phyloP scores from a whole-genome alignment of 176 grass and related monocot species.

The bread wheat (Triticum aestivum) region DNA sequence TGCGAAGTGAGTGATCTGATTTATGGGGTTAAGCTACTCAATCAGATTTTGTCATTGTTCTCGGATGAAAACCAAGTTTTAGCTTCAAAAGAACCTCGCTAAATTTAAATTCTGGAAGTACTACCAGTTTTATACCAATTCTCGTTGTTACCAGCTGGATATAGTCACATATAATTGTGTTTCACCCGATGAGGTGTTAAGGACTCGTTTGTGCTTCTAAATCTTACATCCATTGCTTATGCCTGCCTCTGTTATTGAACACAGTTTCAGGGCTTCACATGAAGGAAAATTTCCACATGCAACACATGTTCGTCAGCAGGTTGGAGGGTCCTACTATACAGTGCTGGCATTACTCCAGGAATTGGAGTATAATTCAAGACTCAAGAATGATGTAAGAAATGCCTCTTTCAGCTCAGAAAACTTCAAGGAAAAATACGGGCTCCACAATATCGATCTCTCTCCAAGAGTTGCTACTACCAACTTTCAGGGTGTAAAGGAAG shows the following conservation, averaged over 20 bases:
- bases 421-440: background rate
- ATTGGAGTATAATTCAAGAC: constrained; percentile 17
- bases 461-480: background rate
- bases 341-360: background rate
- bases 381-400: background rate
- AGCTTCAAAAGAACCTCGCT: background rate
- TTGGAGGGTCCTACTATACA: constrained; percentile 1
- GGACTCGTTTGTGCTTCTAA: background rate
- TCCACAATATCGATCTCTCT: background rate
- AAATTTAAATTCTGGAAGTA: background rate
- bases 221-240: background rate
- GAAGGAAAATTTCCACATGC: background rate
- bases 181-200: background rate
- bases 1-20: background rate
- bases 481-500: background rate
- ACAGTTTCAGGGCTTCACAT: background rate
- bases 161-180: background rate
- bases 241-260: background rate
- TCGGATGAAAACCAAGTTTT: background rate
- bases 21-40: background rate
- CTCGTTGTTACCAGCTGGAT: background rate
- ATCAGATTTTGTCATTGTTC: background rate
- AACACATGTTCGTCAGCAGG: background rate
- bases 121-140: background rate
- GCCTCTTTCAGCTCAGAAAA: background rate